Evolutionary conservation across 495 filamentous ascomycete species (phyloP).

Genomic region (Aspergillus bridgeri): DNA sequence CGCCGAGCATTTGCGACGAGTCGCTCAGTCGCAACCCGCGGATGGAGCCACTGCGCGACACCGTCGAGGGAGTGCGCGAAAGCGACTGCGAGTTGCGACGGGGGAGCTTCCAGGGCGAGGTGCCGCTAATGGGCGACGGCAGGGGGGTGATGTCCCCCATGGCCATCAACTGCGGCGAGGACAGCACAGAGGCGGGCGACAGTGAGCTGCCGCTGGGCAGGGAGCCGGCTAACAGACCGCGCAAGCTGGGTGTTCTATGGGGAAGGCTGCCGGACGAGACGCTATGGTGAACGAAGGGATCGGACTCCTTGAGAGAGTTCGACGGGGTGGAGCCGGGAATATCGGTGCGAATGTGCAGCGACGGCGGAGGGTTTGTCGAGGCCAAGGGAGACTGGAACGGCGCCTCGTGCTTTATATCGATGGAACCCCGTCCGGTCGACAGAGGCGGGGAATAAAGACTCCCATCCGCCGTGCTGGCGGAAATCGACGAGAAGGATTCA

Average conservation of each 20-base stretch:
- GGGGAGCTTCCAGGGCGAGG: constrained; percentile 58
- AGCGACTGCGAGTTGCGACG: constrained; percentile 46
- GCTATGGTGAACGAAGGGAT: constrained; percentile 35
- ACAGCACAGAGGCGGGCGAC: constrained; percentile 57
- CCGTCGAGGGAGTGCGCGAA: constrained; percentile 39
- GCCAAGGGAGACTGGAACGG: constrained; percentile 5
- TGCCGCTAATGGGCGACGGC: constrained; percentile 78
- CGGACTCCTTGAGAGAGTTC: constrained; percentile 31
- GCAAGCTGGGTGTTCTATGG: constrained; percentile 49
- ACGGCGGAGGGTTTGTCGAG: constrained; percentile 24
- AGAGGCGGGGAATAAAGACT: constrained; percentile 7
- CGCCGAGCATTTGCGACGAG: constrained; percentile 36
- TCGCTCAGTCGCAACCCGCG: constrained; percentile 39
- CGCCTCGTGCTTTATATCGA: constrained; percentile 11
- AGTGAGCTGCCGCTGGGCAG: constrained; percentile 50
- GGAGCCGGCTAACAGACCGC: constrained; percentile 39
- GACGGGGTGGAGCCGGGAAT: constrained; percentile 24
- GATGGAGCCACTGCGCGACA: constrained; percentile 36
- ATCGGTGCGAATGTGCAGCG: constrained; percentile 44
- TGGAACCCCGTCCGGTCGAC: constrained; percentile 5
- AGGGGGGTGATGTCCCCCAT: constrained; percentile 90
- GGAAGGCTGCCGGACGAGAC: constrained; percentile 44
- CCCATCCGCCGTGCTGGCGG: constrained; percentile 14
- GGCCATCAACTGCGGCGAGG: constrained; percentile 72
- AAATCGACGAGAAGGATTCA: constrained; percentile 13